Conservation (phyloP, 129 eudicot genomes). For the Helichrysum umbraculigerum region DNA sequence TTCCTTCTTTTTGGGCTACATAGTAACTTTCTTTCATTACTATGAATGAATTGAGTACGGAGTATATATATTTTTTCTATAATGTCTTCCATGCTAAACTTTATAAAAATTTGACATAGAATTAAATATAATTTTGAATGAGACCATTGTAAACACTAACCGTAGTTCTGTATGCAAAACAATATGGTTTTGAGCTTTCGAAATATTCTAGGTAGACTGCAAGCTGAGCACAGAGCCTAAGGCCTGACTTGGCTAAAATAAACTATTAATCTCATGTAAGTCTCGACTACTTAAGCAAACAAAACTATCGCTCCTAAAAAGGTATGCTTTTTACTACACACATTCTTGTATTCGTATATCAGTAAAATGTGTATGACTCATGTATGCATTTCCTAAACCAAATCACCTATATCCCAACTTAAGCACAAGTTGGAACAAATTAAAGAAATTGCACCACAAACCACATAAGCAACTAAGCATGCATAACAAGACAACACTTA, state of each 20-base stretch:
- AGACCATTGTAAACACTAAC: not conserved
- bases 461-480: not conserved
- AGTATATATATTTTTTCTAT: not conserved
- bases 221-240: no score
- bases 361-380: not conserved
- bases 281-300: no score
- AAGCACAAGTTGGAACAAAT: not conserved
- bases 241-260: no score
- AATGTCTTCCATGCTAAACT: not conserved
- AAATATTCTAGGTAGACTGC: no score
- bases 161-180: not conserved
- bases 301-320: not conserved
- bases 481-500: conserved; percentile 12
- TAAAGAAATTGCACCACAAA: not conserved
- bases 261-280: no score
- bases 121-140: no score
- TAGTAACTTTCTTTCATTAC: not conserved
- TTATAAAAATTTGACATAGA: not conserved
- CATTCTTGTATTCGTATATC: not conserved
- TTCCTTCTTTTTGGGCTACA: not conserved
- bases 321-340: not conserved
- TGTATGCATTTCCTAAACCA: not conserved
- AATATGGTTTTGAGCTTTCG: not conserved
- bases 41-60: not conserved
- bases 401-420: not conserved